Base-by-base conservation (phyloP, 2,329 filamentous ascomycete genomes). In the Fusarium liriodendri region DNA sequence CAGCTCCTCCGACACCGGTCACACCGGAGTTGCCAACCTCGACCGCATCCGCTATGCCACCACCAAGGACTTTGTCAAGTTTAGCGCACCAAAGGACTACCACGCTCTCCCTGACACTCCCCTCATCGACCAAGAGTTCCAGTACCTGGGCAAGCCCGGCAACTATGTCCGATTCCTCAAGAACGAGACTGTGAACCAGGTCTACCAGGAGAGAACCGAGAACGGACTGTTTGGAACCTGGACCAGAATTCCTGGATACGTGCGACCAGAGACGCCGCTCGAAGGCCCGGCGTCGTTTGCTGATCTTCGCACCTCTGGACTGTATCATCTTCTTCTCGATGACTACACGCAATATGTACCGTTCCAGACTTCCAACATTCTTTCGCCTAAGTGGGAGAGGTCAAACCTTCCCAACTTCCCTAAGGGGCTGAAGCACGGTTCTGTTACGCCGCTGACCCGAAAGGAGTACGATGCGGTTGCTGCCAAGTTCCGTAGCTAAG, bases 71-170 rank as follows among this genome's bases (percentile, higher is more conserved):
- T 89, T 89, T 69, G 77, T 81, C 50, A 85, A 82, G 1, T 89
- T 89, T 74, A 83, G 82, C 59, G 68, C 80, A 1, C 84, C 87
- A 0, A 69, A 80, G 38, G 84, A 87, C 61, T 87, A 88, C 74
- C 77, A 85, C 63, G 83, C 85, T 6, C 62, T 67, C 33, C 68
- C 80, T 2, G 80, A 80, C 18, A 86, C 82, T 5, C 83, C 84
- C 3, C 77, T 89, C 40, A 89, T 89, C 67, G 87, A 89, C 68
- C 83, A 87, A 33, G 84, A 86, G 62, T 84, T 89, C 76, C 82
- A 86, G 33, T 79, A 83, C 22, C 79, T 88, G 0, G 85, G 84
- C 40, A 77, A 78, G 8, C 78, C 80, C 5, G 83, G 79, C 2
- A 71, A 79, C 11, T 89, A 84, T 52, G 83, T 82, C 0, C 84